Percentiles rank a stretch among this genome's conserved stretches.
phyloP scores from a whole-genome alignment of 1,284 basidiomycete genomes.

The Microbotryomycetes sp. region DNA sequence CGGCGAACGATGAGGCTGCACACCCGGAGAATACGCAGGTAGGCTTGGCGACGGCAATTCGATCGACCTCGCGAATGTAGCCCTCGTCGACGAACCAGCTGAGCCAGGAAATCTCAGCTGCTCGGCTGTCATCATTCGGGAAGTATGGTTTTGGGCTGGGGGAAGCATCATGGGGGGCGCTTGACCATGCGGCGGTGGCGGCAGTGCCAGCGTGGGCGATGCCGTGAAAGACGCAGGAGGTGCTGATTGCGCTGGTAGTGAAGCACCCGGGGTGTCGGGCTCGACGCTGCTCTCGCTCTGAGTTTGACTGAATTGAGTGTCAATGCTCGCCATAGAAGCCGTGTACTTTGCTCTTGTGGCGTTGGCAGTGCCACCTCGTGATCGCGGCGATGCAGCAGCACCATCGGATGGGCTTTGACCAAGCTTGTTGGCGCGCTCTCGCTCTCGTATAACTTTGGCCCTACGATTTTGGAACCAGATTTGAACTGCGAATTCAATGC shows the following conservation, averaged over 20 bases:
- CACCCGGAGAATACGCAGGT: not conserved
- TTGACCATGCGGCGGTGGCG: too few relatives aligned
- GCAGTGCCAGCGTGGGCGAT: not conserved
- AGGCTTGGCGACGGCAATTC: not conserved
- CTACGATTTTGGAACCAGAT: slow-evolving; percentile 39
- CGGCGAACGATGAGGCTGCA: not conserved
- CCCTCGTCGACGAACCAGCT: not conserved
- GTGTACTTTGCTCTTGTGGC: too few relatives aligned
- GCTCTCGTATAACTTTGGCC: slow-evolving; percentile 32
- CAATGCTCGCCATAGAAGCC: too few relatives aligned
- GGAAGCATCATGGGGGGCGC: too few relatives aligned
- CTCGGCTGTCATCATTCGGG: too few relatives aligned
- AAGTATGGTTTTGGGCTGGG: too few relatives aligned
- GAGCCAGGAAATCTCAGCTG: too few relatives aligned
- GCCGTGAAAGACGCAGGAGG: not conserved
- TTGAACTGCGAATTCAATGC: slow-evolving; percentile 6
- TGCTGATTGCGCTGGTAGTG: too few relatives aligned
- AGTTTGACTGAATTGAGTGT: too few relatives aligned
- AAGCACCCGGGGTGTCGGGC: too few relatives aligned
- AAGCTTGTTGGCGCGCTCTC: not conserved
- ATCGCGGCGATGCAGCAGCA: not conserved
- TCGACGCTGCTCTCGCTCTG: not conserved
- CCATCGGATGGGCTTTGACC: not conserved
- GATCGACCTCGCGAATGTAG: not conserved
- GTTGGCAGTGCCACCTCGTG: not conserved